A percentile compares a stretch with the other conserved stretches of the same genome.
Evolutionary conservation across 768 basidiomycete genomes (phyloP).

Genomic region (Phylloporus rhodoxanthus): DNA sequence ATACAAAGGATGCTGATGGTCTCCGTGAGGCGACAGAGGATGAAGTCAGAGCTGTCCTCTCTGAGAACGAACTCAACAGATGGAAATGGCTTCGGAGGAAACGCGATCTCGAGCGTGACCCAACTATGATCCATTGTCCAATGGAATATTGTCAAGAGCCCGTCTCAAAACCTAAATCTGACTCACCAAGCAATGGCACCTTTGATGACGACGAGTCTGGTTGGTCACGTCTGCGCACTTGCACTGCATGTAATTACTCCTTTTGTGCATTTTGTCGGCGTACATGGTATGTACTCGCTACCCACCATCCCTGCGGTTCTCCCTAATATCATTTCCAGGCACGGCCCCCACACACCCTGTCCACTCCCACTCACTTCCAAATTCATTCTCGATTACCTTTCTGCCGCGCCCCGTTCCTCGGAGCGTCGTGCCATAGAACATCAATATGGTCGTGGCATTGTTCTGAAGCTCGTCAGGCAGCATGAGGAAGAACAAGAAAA

Average conservation of each 20-base stretch:
- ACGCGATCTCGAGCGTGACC: conserved; percentile 69
- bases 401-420: conserved; percentile 45
- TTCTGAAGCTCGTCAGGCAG: conserved; percentile 53
- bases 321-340: conserved; percentile 44
- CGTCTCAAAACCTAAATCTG: conserved; percentile 51
- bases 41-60: conserved; percentile 67
- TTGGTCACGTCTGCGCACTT: conserved; percentile 70
- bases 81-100: conserved; percentile 80
- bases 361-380: conserved; percentile 61
- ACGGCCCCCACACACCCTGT: conserved; percentile 72
- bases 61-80: conserved; percentile 55
- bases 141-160: conserved; percentile 76
- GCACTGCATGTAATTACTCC: conserved; percentile 63
- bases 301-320: not conserved
- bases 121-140: conserved; percentile 76
- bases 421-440: conserved; percentile 51
- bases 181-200: conserved; percentile 8
- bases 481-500: conserved; percentile 74
- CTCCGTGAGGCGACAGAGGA: conserved; percentile 55
- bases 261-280: conserved; percentile 81
- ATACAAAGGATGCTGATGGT: conserved; percentile 20
- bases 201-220: conserved; percentile 49
- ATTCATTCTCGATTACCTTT: conserved; percentile 63
- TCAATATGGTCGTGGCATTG: conserved; percentile 56
- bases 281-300: conserved; percentile 58